These are phyloP conservation scores for Arabidopsis lyrata DNA, from an alignment of 441 rosid species.

Conservation along the genomic window DNA sequence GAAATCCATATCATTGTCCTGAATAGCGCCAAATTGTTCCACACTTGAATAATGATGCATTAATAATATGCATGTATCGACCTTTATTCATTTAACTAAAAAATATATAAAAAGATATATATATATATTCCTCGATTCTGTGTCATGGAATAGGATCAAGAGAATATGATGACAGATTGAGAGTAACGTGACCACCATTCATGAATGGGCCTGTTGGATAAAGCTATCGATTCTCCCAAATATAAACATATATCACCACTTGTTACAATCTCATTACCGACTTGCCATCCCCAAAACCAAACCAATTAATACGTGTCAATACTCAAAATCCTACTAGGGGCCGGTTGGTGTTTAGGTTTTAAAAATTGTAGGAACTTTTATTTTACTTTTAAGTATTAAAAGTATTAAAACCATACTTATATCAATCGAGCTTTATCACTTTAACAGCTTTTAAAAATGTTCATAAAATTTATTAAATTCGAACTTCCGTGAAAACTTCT, in stretches of 20 bases:
- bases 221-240: conserved; percentile 42
- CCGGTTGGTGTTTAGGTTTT: too few relatives aligned
- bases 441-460: too few relatives aligned
- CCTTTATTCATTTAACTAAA: conserved; percentile 16
- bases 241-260: conserved; percentile 33
- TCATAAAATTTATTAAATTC: too few relatives aligned
- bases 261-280: conserved; percentile 30
- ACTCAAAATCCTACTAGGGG: background rate
- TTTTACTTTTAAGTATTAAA: too few relatives aligned
- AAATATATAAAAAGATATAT: background rate
- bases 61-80: background rate
- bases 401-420: too few relatives aligned
- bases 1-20: background rate
- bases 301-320: background rate
- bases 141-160: conserved; percentile 35
- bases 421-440: too few relatives aligned
- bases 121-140: conserved; percentile 26
- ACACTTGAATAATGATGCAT: conserved; percentile 4
- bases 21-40: background rate
- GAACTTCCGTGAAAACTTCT: too few relatives aligned
- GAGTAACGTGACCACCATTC: conserved; percentile 37
- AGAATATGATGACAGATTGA: conserved; percentile 43
- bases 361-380: too few relatives aligned
- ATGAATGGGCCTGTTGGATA: conserved; percentile 29
- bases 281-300: conserved; percentile 16